Evolutionary conservation across 2,329 filamentous ascomycete genomes (phyloP).

Genomic region (Blumeriella jaapii): DNA sequence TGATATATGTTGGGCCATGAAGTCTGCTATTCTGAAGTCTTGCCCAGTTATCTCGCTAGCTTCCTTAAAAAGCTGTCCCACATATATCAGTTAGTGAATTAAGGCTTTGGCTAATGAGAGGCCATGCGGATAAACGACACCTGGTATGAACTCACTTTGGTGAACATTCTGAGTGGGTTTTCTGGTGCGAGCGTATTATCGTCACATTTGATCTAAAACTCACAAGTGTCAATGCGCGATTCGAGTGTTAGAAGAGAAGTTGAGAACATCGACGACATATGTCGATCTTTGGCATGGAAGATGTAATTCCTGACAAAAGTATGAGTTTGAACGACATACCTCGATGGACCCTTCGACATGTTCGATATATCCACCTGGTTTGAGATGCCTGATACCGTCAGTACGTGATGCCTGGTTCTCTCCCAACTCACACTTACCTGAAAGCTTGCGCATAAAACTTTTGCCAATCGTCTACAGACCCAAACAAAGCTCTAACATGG

Average conservation of each 20-base stretch:
- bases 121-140: background rate
- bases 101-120: too few species aligned
- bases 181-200: slow-evolving; percentile 33
- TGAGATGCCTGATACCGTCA: slow-evolving; percentile 22
- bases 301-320: background rate
- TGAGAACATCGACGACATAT: background rate
- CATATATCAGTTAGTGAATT: slow-evolving; percentile 1
- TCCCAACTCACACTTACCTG: slow-evolving; percentile 27
- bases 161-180: slow-evolving; percentile 31
- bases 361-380: slow-evolving; percentile 30
- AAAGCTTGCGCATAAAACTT: slow-evolving; percentile 40
- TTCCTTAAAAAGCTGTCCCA: slow-evolving; percentile 28
- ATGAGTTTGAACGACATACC: slow-evolving; percentile 1
- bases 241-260: too few species aligned
- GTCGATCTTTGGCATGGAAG: too few species aligned
- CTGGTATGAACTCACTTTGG: slow-evolving; percentile 16
- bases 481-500: slow-evolving; percentile 45
- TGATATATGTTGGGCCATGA: slow-evolving; percentile 17
- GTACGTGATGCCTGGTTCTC: background rate
- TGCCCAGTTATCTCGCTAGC: slow-evolving; percentile 31
- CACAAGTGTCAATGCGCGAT: too few species aligned
- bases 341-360: slow-evolving; percentile 22
- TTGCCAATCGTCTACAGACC: slow-evolving; percentile 44
- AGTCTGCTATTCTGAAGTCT: slow-evolving; percentile 25
- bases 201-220: slow-evolving; percentile 30